Percentiles rank a stretch among this genome's conserved stretches.
phyloP scores from a whole-genome alignment of 2,329 filamentous ascomycete genomes.

The Colletotrichum musae region DNA sequence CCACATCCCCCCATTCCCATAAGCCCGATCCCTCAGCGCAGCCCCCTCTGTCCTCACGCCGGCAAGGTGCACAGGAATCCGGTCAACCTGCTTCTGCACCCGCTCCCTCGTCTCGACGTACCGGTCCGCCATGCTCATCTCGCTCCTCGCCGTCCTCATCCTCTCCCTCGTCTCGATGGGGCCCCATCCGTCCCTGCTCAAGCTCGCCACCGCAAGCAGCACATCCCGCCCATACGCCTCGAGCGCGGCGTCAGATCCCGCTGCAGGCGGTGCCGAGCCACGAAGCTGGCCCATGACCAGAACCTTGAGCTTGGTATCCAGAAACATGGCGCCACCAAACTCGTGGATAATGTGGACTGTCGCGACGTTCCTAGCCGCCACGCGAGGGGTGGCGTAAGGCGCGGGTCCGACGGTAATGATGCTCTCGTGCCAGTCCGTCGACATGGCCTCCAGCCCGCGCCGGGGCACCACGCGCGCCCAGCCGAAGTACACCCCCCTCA shows the following conservation, averaged over 20 bases:
- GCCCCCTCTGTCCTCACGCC: constrained; percentile 69
- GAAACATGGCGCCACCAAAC: constrained; percentile 59
- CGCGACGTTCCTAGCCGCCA: constrained; percentile 67
- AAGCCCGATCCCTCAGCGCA: constrained; percentile 62
- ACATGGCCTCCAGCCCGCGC: constrained; percentile 50
- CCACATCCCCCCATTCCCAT: constrained; percentile 66
- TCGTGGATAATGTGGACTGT: constrained; percentile 68
- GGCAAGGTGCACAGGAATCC: constrained; percentile 70
- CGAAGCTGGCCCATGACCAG: constrained; percentile 74
- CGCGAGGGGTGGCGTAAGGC: constrained; percentile 58
- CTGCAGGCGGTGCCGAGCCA: constrained; percentile 40
- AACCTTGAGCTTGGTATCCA: constrained; percentile 63
- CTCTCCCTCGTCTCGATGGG: constrained; percentile 55
- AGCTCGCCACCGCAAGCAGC: constrained; percentile 59
- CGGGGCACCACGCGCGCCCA: constrained; percentile 67
- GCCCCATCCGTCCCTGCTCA: constrained; percentile 62
- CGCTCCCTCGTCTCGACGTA: constrained; percentile 63
- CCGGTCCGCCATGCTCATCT: constrained; percentile 60
- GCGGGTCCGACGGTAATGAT: constrained; percentile 71
- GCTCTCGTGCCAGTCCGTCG: constrained; percentile 69
- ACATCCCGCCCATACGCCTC: constrained; percentile 57
- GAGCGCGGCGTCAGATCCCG: constrained; percentile 44
- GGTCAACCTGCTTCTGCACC: constrained; percentile 69
- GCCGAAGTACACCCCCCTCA: constrained; percentile 75
- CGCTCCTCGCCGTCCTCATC: constrained; percentile 56